Base-by-base conservation (phyloP, 2,329 filamentous ascomycete species). In the Pyricularia sp. region DNA sequence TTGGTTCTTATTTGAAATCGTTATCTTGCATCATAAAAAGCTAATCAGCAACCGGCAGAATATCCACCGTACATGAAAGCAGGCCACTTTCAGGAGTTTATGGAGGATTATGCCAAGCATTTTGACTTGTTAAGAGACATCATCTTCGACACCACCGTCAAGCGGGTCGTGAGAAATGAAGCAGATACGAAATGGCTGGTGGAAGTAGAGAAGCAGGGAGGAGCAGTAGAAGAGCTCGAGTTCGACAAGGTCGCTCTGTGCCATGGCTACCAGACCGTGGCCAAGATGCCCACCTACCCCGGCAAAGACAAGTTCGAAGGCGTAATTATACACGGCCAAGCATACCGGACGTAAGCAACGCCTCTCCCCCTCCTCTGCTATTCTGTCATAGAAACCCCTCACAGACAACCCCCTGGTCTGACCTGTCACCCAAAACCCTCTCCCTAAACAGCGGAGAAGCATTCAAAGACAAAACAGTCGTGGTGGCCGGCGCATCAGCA, bases 401-500 rank as follows among this genome's bases (percentile, higher is more conserved):
- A 24, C 22, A 28, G 9, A 49, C 19, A 49, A n/a, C 7, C 7
- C 16, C 31, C 65, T 65, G 30, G 30, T 62, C 67, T 65, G 44
- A 60, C 62, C 8, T n/a, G 19, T n/a, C 22, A 68, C 8, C 22
- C 49, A 73, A 57, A 22, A 4, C n/a, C 53, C 53, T 16, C 24
- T 6, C 9, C 53, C 6, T 9, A 26, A 26, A 57, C 73, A 3
- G 70, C 74, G 2, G 69, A 71, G 1, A 68, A 70, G 22, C 16
- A n/a, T 80, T 78, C 68, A 71, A 73, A 13, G 75, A 71, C 7
- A 77, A 79, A 67, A 77, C 71, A 10, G 76, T 81, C 2, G 65
- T 81, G 0, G 70, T 82, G 0, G 71, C 81, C 2, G 79, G 79
- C 6, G 68, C 80, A 30, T 75, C 76, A 19, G 77, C 75, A 60